Evolutionary conservation across 768 basidiomycete species (phyloP).

Genomic region (Hirschioporus abietinus): DNA sequence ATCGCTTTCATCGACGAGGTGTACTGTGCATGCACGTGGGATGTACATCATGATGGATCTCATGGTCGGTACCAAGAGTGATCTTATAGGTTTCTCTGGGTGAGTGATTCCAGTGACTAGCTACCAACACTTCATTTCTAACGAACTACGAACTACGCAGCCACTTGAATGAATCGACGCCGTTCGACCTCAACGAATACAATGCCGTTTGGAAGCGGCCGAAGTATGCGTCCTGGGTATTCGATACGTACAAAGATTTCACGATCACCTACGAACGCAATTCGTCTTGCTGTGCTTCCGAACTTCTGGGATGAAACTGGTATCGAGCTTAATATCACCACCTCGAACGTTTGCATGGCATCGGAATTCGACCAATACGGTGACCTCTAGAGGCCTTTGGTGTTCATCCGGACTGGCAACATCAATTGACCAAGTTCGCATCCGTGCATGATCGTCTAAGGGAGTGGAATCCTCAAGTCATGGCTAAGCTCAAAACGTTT

Average conservation of each 20-base stretch:
- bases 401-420: slow-evolving; percentile 91
- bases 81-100: slow-evolving; percentile 84
- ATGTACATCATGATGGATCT: slow-evolving; percentile 96
- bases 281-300: slow-evolving; percentile 66
- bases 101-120: slow-evolving; percentile 28
- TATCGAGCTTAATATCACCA: slow-evolving; percentile 44
- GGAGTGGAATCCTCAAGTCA: slow-evolving; percentile 83
- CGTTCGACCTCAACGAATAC: slow-evolving; percentile 75
- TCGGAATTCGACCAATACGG: slow-evolving; percentile 95
- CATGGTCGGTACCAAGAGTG: slow-evolving; percentile 88
- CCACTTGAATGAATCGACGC: slow-evolving; percentile 72
- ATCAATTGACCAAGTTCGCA: slow-evolving; percentile 94
- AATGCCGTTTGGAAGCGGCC: slow-evolving; percentile 70
- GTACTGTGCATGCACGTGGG: slow-evolving; percentile 70
- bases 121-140: slow-evolving; percentile 5
- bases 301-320: slow-evolving; percentile 70
- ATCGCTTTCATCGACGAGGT: slow-evolving; percentile 62
- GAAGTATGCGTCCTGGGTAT: slow-evolving; percentile 76
- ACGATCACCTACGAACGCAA: slow-evolving; percentile 68
- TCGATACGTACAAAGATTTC: slow-evolving; percentile 82
- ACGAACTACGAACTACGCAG: slow-evolving; percentile 31
- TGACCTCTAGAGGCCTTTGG: slow-evolving; percentile 97
- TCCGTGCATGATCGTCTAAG: slow-evolving; percentile 90
- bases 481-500: slow-evolving; percentile 91
- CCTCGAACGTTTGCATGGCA: slow-evolving; percentile 62